Conservation (phyloP, 495 filamentous ascomycete genomes). For the Talaromyces nanjingensis region DNA sequence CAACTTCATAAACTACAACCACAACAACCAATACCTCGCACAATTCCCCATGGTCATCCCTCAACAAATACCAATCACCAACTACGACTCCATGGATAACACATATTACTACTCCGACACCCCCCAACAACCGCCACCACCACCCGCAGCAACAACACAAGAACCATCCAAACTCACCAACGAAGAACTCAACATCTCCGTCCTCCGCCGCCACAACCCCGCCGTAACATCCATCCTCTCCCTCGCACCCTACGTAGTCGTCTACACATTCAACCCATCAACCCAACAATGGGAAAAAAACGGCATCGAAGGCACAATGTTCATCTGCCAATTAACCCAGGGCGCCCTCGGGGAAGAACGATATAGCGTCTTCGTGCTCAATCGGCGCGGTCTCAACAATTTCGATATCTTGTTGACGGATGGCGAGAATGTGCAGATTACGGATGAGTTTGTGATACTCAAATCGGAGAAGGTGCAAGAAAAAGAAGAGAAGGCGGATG, state of each 20-base stretch:
- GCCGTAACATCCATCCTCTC: slow-evolving; percentile 58
- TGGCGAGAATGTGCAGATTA: slow-evolving; percentile 50
- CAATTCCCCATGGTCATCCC: slow-evolving; percentile 17
- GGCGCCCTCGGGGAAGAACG: slow-evolving; percentile 38
- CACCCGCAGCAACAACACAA: slow-evolving; percentile 7
- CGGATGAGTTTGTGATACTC: slow-evolving; percentile 55
- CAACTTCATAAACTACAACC: slow-evolving; percentile 9
- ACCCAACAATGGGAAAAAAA: slow-evolving; percentile 67
- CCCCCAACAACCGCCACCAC: slow-evolving; percentile 19
- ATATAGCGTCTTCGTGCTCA: slow-evolving; percentile 55
- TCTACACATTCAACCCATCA: slow-evolving; percentile 65
- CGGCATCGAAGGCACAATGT: slow-evolving; percentile 72
- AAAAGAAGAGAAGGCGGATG: slow-evolving; percentile 1
- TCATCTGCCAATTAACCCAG: slow-evolving; percentile 59
- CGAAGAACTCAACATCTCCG: slow-evolving; percentile 73
- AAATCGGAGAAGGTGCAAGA: slow-evolving; percentile 27
- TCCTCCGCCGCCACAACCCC: slow-evolving; percentile 69
- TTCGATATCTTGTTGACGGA: slow-evolving; percentile 46
- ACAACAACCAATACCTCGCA: slow-evolving; percentile 11
- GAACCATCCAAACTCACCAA: slow-evolving; percentile 49
- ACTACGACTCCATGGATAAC: slow-evolving; percentile 59
- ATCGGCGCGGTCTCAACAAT: slow-evolving; percentile 53
- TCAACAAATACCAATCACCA: slow-evolving; percentile 36
- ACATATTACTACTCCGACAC: slow-evolving; percentile 38
- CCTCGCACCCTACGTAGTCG: slow-evolving; percentile 69